Percentiles rank a stretch among this genome's conserved stretches.
Evolutionary conservation across 225 moss, liverwort and hornwort genomes (phyloP).

Genomic region (Rhytidiadelphus loreus): DNA sequence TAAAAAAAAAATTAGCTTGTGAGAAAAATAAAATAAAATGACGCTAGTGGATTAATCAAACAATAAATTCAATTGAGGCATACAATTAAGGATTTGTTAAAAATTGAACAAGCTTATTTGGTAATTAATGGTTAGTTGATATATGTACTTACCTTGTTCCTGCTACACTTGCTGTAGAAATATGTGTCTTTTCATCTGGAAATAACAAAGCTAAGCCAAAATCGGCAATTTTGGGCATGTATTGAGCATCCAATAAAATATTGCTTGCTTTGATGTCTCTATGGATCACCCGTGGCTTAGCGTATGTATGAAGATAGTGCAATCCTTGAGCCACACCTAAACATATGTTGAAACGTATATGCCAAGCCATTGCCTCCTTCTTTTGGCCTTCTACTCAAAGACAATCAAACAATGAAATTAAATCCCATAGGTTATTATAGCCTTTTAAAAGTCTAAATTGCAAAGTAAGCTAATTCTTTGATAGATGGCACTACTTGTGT

Average conservation of each 20-base stretch:
- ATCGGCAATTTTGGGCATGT: constrained; percentile 14
- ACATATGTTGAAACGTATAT: constrained; percentile 9
- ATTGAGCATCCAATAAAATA: constrained; percentile 1
- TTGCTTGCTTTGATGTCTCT: constrained; percentile 15
- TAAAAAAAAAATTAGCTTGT: background rate
- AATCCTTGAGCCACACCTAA: constrained; percentile 2
- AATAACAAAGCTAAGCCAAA: constrained; percentile 34
- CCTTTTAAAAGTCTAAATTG: background rate
- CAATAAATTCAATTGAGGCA: background rate
- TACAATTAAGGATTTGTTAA: background rate
- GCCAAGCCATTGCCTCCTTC: background rate
- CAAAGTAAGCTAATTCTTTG: rapidly evolving
- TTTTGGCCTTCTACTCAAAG: background rate
- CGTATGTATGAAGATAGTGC: constrained; percentile 12
- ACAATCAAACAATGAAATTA: background rate
- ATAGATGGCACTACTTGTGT: background rate
- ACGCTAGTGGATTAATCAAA: background rate
- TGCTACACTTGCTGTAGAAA: background rate
- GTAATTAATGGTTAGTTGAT: background rate
- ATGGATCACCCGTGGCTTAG: constrained; percentile 18
- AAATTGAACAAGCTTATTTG: background rate
- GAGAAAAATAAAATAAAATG: too few species aligned
- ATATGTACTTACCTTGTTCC: background rate
- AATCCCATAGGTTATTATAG: background rate
- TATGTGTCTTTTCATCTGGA: constrained; percentile 10